Conservation (phyloP, 2,329 filamentous ascomycete species). For the Aspergillus oerlinghausenensis region DNA sequence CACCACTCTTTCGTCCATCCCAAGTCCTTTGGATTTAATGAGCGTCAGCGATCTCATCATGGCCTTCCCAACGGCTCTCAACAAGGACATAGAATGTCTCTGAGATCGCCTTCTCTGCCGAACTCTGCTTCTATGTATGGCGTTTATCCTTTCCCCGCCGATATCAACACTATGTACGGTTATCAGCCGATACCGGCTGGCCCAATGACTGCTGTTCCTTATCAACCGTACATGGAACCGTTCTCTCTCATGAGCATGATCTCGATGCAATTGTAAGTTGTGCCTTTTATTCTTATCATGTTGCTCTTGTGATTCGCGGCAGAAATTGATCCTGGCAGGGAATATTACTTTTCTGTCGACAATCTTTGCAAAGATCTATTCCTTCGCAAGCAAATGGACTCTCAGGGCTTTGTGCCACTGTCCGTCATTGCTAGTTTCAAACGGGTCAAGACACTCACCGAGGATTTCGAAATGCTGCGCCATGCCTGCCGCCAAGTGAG, state of each 20-base stretch:
- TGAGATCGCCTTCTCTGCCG: conserved; percentile 60
- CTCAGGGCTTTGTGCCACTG: conserved; percentile 83
- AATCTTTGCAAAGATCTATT: conserved; percentile 93
- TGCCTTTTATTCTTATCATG: neutral
- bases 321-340: conserved; percentile 51
- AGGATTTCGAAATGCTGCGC: conserved; percentile 69
- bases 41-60: conserved; percentile 41
- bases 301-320: neutral
- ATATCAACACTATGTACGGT: conserved; percentile 53
- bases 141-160: conserved; percentile 39
- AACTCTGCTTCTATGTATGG: conserved; percentile 48
- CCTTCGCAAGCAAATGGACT: conserved; percentile 87
- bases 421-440: conserved; percentile 80
- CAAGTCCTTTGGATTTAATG: conserved; percentile 39
- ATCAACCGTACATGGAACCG: conserved; percentile 55
- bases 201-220: conserved; percentile 55
- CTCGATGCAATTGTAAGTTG: conserved; percentile 55
- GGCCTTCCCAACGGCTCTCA: conserved; percentile 33
- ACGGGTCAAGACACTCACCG: conserved; percentile 69
- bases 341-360: conserved; percentile 96
- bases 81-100: conserved; percentile 48
- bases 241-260: conserved; percentile 55
- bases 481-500: conserved; percentile 68
- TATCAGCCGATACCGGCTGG: conserved; percentile 51
- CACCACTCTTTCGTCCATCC: conserved; percentile 38